Base-by-base conservation (phyloP, 2,329 filamentous ascomycete species). In the Apiospora marii region DNA sequence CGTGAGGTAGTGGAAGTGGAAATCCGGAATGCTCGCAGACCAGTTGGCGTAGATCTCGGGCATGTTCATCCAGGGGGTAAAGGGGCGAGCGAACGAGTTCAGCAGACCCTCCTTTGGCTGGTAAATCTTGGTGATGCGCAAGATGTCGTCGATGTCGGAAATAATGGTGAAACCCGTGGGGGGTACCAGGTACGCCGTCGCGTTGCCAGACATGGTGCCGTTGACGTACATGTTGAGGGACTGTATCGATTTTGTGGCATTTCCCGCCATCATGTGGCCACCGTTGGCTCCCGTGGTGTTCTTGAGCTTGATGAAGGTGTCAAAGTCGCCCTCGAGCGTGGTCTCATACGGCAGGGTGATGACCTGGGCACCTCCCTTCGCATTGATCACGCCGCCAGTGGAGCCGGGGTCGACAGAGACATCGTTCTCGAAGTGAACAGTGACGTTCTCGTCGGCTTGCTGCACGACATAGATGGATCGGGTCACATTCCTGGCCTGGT, bases 1-100 rank as follows among this genome's bases (percentile, higher is more conserved):
- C 0, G 93, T 95, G 27, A 95, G 86, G 82, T 95, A 95, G 83
- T 95, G 93, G 84, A 95, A 95, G 80, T 95, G 93, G 74, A 91
- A 86, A 77, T 93, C 87, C 0, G 89, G 87, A 19, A 94, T 85
- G 30, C 86, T 89, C n/a, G 83, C 83, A 1, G 88, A 91, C 92
- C 93, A 95, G 78, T 94, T 93, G 75, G 91, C 89, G 80, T 94
- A 95, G 75, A 95, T 91, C 2, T 91, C 86, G 0, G 93, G 93
- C 93, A 95, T 95, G 82, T 95, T 92, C 85, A 92, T 86, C 93
- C 93, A 95, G 0, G 89, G 86, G 0, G 86, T 87, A 79, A 93
- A 95, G 0, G 91, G 86, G 4, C 89, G 87, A 0, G 93, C 93
- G 78, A 95, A 95, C 0, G 92, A 91, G 83, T 95, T 95, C 14